A percentile compares a stretch with the other conserved stretches of the same genome.
phyloP scores from a whole-genome alignment of 2,329 filamentous ascomycete species.

The Zymoseptoria crescenta region DNA sequence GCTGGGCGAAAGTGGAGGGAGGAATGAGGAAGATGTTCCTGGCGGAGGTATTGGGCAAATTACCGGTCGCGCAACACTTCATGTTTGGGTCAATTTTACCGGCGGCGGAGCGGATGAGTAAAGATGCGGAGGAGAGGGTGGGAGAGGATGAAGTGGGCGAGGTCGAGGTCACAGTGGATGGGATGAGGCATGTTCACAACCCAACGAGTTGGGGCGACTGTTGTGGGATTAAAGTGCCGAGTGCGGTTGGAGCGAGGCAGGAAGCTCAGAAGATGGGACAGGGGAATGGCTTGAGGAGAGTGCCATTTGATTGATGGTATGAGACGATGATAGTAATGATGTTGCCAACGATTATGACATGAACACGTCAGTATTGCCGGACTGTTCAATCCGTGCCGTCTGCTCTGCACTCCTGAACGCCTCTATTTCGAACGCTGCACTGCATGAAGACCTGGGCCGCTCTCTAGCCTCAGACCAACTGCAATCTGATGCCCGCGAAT shows the following conservation, averaged over 20 bases:
- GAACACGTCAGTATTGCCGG: background rate
- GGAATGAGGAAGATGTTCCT: constrained; percentile 98
- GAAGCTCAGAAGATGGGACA: constrained; percentile 71
- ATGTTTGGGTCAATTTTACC: constrained; percentile 81
- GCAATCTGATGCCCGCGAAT: background rate
- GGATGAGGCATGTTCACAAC: constrained; percentile 54
- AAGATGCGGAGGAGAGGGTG: constrained; percentile 47
- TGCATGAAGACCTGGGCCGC: background rate
- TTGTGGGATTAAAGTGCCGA: constrained; percentile 95
- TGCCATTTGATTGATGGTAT: constrained; percentile 64
- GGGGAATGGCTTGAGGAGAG: constrained; percentile 58
- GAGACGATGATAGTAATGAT: background rate
- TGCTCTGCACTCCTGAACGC: background rate
- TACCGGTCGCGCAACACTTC: constrained; percentile 99
- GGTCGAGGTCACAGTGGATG: constrained; percentile 57
- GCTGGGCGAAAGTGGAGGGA: constrained; percentile 84
- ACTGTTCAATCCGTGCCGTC: background rate
- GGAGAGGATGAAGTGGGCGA: constrained; percentile 46
- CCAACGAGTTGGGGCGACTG: constrained; percentile 78
- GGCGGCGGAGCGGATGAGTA: constrained; percentile 73
- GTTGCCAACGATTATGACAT: background rate
- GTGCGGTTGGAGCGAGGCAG: constrained; percentile 80
- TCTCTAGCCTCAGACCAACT: background rate
- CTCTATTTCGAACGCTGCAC: background rate
- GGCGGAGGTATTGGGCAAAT: constrained; percentile 81